These are phyloP conservation scores for Colletotrichum sp. DNA, from an alignment of 2,329 filamentous ascomycete species.

Conservation along the genomic window DNA sequence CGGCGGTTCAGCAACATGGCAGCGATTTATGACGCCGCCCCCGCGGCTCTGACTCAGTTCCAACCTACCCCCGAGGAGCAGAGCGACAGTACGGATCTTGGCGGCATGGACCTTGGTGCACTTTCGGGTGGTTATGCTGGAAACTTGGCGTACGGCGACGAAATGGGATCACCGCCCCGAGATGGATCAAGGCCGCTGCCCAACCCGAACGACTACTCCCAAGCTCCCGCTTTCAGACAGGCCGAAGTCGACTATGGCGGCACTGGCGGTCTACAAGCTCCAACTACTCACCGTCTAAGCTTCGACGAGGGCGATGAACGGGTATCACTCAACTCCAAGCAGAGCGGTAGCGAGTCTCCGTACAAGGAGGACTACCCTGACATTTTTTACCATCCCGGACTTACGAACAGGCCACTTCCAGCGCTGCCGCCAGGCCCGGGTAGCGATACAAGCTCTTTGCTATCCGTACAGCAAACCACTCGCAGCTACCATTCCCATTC, in stretches of 20 bases:
- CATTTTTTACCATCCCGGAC: conserved; percentile 91
- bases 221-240: conserved; percentile 52
- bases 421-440: conserved; percentile 65
- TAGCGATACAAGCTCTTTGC: conserved; percentile 64
- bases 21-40: conserved; percentile 55
- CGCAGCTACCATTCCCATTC: conserved; percentile 52
- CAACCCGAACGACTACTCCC: conserved; percentile 41
- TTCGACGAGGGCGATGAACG: conserved; percentile 93
- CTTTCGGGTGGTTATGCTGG: conserved; percentile 75
- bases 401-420: conserved; percentile 68
- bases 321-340: conserved; percentile 60
- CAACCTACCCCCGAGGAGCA: conserved; percentile 56
- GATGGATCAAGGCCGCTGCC: conserved; percentile 55
- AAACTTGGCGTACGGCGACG: conserved; percentile 55
- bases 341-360: conserved; percentile 69
- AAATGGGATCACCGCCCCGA: conserved; percentile 40
- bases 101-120: conserved; percentile 73
- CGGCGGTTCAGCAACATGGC: conserved; percentile 60
- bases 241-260: conserved; percentile 86
- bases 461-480: conserved; percentile 42
- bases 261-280: conserved; percentile 86
- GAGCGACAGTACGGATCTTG: conserved; percentile 76
- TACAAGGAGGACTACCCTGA: conserved; percentile 79
- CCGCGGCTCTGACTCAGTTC: conserved; percentile 36
- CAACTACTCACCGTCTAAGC: conserved; percentile 76